These are phyloP conservation scores for Podospora conica DNA, from an alignment of 495 filamentous ascomycete genomes.

Conservation along the genomic window DNA sequence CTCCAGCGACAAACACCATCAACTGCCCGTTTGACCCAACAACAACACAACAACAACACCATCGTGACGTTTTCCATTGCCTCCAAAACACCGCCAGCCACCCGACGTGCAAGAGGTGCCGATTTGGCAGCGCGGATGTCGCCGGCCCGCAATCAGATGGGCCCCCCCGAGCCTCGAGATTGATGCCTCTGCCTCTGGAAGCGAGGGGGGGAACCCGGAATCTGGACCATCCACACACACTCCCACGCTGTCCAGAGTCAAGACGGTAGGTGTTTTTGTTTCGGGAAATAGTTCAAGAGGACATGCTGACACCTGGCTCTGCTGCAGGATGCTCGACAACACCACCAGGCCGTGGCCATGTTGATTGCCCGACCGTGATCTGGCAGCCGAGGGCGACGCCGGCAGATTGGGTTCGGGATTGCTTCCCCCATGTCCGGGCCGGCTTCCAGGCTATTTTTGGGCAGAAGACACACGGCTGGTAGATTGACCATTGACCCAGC, in stretches of 20 bases:
- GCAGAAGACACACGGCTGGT: not conserved
- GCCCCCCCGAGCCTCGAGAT: not conserved
- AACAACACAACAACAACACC: no score
- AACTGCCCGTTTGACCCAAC: not conserved
- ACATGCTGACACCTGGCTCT: no score
- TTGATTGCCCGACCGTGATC: not conserved
- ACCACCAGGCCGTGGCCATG: not conserved
- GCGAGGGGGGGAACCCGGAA: constrained; percentile 8
- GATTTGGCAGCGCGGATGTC: not conserved
- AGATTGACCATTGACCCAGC: not conserved
- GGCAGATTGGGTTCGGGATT: constrained; percentile 1
- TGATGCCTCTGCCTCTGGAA: not conserved
- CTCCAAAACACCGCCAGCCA: not conserved
- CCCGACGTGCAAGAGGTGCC: not conserved
- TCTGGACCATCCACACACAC: no score
- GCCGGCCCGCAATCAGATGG: not conserved
- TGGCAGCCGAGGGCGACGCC: not conserved
- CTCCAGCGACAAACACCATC: not conserved
- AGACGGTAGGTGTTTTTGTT: no score
- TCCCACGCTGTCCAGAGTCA: no score
- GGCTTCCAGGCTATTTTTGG: constrained; percentile 4
- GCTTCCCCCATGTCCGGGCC: not conserved
- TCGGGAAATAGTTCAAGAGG: constrained; percentile 1
- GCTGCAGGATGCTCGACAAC: not conserved
- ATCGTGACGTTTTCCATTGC: not conserved